Base-by-base conservation (phyloP, 139 green algal genomes). In the Picochlorum sp. region DNA sequence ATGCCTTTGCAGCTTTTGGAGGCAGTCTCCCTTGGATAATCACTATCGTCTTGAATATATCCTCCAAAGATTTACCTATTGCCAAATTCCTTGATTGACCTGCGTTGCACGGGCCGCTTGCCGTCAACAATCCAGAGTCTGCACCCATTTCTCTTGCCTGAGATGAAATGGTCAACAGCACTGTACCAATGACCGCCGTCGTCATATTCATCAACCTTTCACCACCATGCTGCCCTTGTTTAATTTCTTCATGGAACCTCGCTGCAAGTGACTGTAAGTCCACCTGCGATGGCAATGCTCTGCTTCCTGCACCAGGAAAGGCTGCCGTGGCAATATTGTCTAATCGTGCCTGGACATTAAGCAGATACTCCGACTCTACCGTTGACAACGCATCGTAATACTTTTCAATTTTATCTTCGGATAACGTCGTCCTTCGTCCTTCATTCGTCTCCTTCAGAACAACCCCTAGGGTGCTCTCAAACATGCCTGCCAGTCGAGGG, bases 221-320 rank as follows among this genome's bases (percentile, higher is more conserved):
- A 3, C 49, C 56, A 50, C 71, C 62, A 60, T 24, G 31, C 60
- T 70, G 67, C 0, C 66, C 80, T 3, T 63, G 71, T 68, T 89
- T 90, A 18, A 95, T 67, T 76, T 95, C 86, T 70, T 94, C 88
- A 56, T 96, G 87, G 51, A 94, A 62, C 14, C 82, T 66, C n/a
- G 74, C 77, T 38, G 93, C 86, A 60, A 70, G 80, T 52, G 85
- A 83, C 73, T 95, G 87, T 57, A 96, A 81, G 44, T 95, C 88
- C 24, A 85, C 82, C 2, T 84, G 68, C 3, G 74, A 79, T 15
- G 84, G 79, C 59, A 92, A 75, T 16, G 71, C 55, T 26, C 80
- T 71, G 23, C 59, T 58, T 57, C 81, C 82, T 41, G 34, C 34
- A 41, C 81, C 82, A 1, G 84, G 81, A 68, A 96, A 95, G 6